A percentile compares a stretch with the other conserved stretches of the same genome.
Evolutionary conservation across 495 filamentous ascomycete species (phyloP).

Genomic region (Hypoxylon intermedium): DNA sequence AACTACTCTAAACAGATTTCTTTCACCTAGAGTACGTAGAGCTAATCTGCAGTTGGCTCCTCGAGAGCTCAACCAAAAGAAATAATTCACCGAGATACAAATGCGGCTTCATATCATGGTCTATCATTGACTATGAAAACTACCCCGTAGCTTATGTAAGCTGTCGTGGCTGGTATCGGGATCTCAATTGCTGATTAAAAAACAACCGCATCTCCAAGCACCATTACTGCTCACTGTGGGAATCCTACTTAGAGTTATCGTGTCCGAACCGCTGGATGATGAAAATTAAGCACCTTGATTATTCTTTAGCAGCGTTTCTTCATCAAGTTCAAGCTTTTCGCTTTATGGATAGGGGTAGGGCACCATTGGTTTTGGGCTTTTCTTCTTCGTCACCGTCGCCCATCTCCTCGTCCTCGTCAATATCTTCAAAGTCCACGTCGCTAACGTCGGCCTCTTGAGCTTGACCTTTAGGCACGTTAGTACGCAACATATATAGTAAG

Average conservation of each 20-base stretch:
- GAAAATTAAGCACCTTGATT: constrained; percentile 18
- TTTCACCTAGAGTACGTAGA: too few species aligned
- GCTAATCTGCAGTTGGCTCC: too few species aligned
- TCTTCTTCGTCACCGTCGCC: constrained; percentile 39
- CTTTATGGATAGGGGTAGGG: constrained; percentile 42
- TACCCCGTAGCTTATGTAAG: too few species aligned
- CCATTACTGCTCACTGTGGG: constrained; percentile 4
- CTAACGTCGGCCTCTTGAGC: constrained; percentile 67
- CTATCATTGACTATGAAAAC: too few species aligned
- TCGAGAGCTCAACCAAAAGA: too few species aligned
- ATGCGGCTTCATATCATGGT: too few species aligned
- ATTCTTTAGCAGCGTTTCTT: neutral
- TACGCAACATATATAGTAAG: too few species aligned
- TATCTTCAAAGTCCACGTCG: constrained; percentile 67
- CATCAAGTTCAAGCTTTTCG: constrained; percentile 27
- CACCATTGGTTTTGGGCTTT: constrained; percentile 55
- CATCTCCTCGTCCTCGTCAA: constrained; percentile 50
- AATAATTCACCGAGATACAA: too few species aligned
- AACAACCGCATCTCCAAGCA: neutral
- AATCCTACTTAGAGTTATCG: neutral
- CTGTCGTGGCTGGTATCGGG: constrained; percentile 24
- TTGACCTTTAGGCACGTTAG: constrained; percentile 54
- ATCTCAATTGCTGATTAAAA: constrained; percentile 7
- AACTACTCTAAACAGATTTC: too few species aligned
- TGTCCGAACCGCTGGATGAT: constrained; percentile 11